Percentiles rank a stretch among this genome's conserved stretches.
These are phyloP conservation scores for Talaromyces sp. DNA, from an alignment of 2,329 filamentous ascomycete genomes.

Conservation along the genomic window DNA sequence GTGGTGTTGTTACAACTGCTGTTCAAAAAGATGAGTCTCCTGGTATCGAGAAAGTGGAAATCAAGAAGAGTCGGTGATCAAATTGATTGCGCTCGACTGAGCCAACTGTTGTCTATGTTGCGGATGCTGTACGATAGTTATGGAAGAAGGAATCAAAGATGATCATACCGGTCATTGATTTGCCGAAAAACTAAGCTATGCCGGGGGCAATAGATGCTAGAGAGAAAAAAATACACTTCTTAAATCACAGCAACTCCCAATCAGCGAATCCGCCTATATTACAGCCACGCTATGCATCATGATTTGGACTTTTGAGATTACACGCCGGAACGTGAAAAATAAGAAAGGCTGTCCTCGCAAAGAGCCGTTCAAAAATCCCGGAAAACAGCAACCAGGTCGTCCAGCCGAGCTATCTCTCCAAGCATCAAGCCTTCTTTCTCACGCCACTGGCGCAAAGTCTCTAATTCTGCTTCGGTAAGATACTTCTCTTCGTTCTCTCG, in stretches of 20 bases:
- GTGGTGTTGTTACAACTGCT: constrained; percentile 20
- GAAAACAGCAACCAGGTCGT: constrained; percentile 79
- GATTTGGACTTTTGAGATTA: not conserved
- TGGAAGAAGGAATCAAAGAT: not conserved
- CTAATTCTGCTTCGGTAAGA: constrained; percentile 69
- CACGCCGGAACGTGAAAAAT: not conserved
- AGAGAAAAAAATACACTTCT: not conserved
- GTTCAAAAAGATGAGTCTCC: not conserved
- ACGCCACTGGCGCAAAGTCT: constrained; percentile 62
- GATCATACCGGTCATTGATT: not conserved
- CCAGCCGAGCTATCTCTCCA: constrained; percentile 73
- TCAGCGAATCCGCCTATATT: constrained; percentile 4
- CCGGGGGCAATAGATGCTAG: not conserved
- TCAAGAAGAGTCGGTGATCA: not conserved
- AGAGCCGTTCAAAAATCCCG: constrained; percentile 62
- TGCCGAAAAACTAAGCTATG: not conserved
- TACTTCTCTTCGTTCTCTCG: constrained; percentile 78
- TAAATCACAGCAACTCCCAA: not conserved
- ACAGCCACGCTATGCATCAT: constrained; percentile 18
- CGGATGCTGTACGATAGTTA: not conserved
- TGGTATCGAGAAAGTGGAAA: no score
- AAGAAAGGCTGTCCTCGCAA: not conserved
- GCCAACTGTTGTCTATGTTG: not conserved
- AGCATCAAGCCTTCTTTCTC: constrained; percentile 67
- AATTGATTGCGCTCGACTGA: not conserved